A percentile compares a stretch with the other conserved stretches of the same genome.
Evolutionary conservation across 495 filamentous ascomycete species (phyloP).

Genomic region (Penicillium paradoxum): DNA sequence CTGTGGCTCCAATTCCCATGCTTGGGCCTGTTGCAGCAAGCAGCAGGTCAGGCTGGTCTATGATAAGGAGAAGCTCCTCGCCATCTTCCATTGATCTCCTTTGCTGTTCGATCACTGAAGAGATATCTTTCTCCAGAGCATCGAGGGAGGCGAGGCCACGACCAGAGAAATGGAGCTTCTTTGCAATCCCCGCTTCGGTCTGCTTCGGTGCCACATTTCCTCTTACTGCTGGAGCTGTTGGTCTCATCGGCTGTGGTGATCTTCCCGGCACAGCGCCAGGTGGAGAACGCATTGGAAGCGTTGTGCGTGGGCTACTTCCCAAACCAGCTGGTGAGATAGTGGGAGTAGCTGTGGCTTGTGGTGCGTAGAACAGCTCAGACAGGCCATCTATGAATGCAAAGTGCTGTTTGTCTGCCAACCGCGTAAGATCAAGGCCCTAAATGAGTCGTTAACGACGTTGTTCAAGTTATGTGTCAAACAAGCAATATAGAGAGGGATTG

Average conservation of each 20-base stretch:
- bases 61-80: slow-evolving; percentile 39
- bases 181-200: slow-evolving; percentile 25
- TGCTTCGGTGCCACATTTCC: slow-evolving; percentile 2
- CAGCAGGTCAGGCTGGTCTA: slow-evolving; percentile 50
- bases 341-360: slow-evolving; percentile 16
- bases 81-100: slow-evolving; percentile 18
- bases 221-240: neutral
- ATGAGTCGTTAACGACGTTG: slow-evolving; percentile 1
- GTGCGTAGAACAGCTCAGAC: slow-evolving; percentile 47
- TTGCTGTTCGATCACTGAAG: slow-evolving; percentile 29
- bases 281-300: slow-evolving; percentile 30
- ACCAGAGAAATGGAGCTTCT: slow-evolving; percentile 34
- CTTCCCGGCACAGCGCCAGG: slow-evolving; percentile 29
- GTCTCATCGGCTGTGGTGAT: slow-evolving; percentile 12
- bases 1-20: slow-evolving; percentile 39
- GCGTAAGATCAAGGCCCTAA: slow-evolving; percentile 66
- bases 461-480: neutral
- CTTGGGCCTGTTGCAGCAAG: slow-evolving; percentile 41
- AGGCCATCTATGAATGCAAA: slow-evolving; percentile 75
- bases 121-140: slow-evolving; percentile 36
- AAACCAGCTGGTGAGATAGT: slow-evolving; percentile 9
- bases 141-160: slow-evolving; percentile 33
- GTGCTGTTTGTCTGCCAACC: slow-evolving; percentile 47
- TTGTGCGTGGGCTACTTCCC: slow-evolving; percentile 22
- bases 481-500: neutral